Conservation (phyloP, 2,329 filamentous ascomycete species). For the Ophiostoma sp. region DNA sequence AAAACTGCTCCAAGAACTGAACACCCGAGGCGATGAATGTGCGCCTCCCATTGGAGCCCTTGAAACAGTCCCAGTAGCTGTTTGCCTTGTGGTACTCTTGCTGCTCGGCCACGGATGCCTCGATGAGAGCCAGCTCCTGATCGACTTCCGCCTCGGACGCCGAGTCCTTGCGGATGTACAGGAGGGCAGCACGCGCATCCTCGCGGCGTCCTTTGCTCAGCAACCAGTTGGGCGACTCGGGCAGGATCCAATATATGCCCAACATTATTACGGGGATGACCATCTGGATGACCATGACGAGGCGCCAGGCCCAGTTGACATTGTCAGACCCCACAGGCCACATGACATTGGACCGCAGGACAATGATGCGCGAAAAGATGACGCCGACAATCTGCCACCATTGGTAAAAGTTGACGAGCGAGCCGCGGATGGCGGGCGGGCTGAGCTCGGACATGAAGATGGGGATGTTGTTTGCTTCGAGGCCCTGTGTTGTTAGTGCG, state of each 20-base stretch:
- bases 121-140: neutral
- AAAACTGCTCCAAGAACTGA: neutral
- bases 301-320: conserved; percentile 1
- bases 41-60: conserved; percentile 1
- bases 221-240: conserved; percentile 20
- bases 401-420: conserved; percentile 28
- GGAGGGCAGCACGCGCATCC: neutral
- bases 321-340: conserved; percentile 1
- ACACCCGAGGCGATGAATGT: neutral
- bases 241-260: neutral
- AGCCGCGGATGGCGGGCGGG: conserved; percentile 27
- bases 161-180: conserved; percentile 17
- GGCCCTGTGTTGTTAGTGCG: neutral
- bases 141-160: neutral
- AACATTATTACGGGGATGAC: neutral
- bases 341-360: neutral
- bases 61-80: conserved; percentile 10
- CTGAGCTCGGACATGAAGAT: conserved; percentile 30
- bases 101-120: neutral
- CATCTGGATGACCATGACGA: conserved; percentile 17
- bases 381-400: conserved; percentile 25
- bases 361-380: conserved; percentile 20
- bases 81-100: neutral
- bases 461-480: conserved; percentile 27
- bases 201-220: neutral